phyloP scores from a whole-genome alignment of 23 red algal genomes.

The Gracilariopsis chorda region DNA sequence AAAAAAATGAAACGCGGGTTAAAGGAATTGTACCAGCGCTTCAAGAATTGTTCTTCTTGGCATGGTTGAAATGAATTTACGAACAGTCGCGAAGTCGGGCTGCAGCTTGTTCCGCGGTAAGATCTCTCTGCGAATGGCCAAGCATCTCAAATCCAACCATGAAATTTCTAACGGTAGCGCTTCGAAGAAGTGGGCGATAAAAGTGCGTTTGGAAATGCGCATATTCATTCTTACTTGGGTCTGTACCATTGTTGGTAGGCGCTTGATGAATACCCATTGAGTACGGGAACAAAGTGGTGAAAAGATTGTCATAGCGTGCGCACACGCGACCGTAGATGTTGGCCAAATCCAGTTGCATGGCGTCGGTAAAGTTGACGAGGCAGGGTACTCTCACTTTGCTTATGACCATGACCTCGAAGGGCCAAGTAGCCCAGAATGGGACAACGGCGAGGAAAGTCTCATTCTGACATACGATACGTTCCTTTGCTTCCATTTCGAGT shows the following conservation, averaged over 20 bases:
- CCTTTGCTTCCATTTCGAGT: too few species aligned
- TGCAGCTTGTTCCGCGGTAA: constrained; percentile 86
- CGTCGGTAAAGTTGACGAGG: constrained; percentile 33
- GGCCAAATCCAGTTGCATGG: constrained; percentile 58
- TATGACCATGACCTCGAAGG: too few species aligned
- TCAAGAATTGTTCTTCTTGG: too few species aligned
- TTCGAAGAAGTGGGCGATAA: constrained; percentile 77
- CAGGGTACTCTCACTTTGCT: too few species aligned
- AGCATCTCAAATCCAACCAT: constrained; percentile 94
- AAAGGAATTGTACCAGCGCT: too few species aligned
- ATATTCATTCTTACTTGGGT: constrained; percentile 1
- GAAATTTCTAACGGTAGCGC: constrained; percentile 84
- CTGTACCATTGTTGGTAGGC: constrained; percentile 30
- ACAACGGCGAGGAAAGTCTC: too few species aligned
- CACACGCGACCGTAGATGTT: constrained; percentile 73
- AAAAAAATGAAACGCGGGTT: too few species aligned
- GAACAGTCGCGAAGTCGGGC: constrained; percentile 40
- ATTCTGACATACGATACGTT: too few species aligned
- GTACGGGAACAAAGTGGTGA: constrained; percentile 75
- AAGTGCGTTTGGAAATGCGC: constrained; percentile 80
- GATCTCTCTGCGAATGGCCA: constrained; percentile 71
- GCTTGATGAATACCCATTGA: constrained; percentile 87
- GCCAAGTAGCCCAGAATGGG: too few species aligned
- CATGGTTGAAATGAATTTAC: constrained; percentile 70
- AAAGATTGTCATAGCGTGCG: constrained; percentile 83